A percentile compares a stretch with the other conserved stretches of the same genome.
Evolutionary conservation across 2,329 filamentous ascomycete genomes (phyloP).

Genomic region (Diaporthe sp.): DNA sequence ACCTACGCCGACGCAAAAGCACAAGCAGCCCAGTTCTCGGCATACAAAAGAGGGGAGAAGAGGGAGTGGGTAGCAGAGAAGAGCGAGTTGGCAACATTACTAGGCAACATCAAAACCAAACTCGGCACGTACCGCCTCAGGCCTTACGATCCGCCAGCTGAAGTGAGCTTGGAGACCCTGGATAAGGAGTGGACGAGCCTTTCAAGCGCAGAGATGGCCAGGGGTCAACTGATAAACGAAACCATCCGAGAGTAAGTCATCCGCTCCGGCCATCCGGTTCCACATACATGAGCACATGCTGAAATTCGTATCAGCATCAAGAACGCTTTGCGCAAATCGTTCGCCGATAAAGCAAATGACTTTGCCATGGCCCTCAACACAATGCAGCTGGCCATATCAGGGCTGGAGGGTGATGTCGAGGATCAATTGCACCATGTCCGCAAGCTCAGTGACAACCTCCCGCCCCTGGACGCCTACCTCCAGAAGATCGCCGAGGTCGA

Average conservation of each 20-base stretch:
- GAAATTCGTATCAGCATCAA: conserved; percentile 75
- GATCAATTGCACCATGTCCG: conserved; percentile 91
- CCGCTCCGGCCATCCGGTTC: neutral
- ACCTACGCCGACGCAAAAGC: conserved; percentile 93
- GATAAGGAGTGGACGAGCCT: conserved; percentile 85
- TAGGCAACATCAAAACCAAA: conserved; percentile 99
- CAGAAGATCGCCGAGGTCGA: conserved; percentile 88
- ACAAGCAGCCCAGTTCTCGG: conserved; percentile 82
- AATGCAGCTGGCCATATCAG: conserved; percentile 92
- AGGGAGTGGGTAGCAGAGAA: conserved; percentile 98
- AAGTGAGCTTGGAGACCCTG: conserved; percentile 83
- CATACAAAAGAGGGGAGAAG: conserved; percentile 93
- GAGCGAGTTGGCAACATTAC: conserved; percentile 89
- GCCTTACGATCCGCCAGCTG: conserved; percentile 88
- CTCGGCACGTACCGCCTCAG: conserved; percentile 92
- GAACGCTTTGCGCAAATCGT: conserved; percentile 89
- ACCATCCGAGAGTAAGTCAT: conserved; percentile 86
- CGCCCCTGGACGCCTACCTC: conserved; percentile 91
- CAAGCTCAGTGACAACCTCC: conserved; percentile 84
- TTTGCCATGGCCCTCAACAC: conserved; percentile 96
- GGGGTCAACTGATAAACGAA: conserved; percentile 96
- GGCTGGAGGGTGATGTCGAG: conserved; percentile 96
- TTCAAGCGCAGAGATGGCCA: conserved; percentile 84
- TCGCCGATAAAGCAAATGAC: conserved; percentile 98
- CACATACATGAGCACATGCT: neutral